phyloP scores from a whole-genome alignment of 2,329 filamentous ascomycete genomes.

The Bipolaris victoriae region DNA sequence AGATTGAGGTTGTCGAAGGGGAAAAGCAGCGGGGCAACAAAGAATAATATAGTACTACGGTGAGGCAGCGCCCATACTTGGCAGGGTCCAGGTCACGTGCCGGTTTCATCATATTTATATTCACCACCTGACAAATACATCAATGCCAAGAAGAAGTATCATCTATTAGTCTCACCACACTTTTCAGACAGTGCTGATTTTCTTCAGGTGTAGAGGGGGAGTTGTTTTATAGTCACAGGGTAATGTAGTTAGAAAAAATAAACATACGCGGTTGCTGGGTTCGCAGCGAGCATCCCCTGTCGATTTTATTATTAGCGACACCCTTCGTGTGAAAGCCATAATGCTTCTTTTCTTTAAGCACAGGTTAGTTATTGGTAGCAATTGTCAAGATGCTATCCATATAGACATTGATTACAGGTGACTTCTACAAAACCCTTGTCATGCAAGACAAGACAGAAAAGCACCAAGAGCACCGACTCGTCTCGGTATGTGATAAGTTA shows the following conservation, averaged over 20 bases:
- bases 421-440: neutral
- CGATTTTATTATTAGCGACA: neutral
- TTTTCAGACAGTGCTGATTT: too few relatives aligned
- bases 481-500: neutral
- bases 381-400: neutral
- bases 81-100: conserved; percentile 15
- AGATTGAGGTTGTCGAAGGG: neutral
- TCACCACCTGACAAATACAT: too few relatives aligned
- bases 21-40: conserved; percentile 19
- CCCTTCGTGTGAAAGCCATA: neutral
- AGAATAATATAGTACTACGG: conserved; percentile 1
- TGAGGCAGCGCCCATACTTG: conserved; percentile 5
- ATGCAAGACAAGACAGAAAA: neutral
- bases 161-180: too few relatives aligned
- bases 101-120: neutral
- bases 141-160: too few relatives aligned
- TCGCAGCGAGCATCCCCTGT: too few relatives aligned
- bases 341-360: neutral
- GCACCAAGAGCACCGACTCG: neutral
- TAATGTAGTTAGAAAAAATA: too few relatives aligned
- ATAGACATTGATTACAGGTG: neutral
- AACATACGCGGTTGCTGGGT: too few relatives aligned
- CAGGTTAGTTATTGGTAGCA: neutral
- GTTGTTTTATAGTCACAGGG: too few relatives aligned
- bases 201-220: too few relatives aligned